These are phyloP conservation scores for Acanthamoeba rhysodes DNA, from an alignment of 208 protist species.

Conservation along the genomic window DNA sequence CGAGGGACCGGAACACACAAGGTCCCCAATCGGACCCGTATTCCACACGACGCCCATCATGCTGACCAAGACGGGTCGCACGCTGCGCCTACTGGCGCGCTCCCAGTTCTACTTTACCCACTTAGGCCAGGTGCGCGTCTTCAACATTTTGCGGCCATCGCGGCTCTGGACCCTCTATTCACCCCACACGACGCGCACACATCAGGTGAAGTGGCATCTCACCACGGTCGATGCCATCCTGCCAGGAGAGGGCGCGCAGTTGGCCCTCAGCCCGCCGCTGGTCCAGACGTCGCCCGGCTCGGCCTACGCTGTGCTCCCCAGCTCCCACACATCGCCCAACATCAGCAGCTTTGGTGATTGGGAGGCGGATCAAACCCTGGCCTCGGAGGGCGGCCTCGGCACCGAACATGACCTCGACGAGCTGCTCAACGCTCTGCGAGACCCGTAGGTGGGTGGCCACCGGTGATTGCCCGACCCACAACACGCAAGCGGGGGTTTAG, in stretches of 20 bases:
- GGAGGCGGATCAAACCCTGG: background rate
- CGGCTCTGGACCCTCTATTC: background rate
- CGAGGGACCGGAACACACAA: background rate
- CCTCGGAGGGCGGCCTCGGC: too few species aligned
- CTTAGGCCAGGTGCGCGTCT: background rate
- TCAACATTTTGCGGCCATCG: background rate
- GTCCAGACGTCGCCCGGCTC: background rate
- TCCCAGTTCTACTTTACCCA: slow-evolving; percentile 4
- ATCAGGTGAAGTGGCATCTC: background rate
- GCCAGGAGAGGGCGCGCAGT: background rate
- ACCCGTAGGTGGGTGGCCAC: too few species aligned
- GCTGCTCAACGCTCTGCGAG: background rate
- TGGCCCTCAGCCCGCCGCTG: background rate
- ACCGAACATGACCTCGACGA: background rate
- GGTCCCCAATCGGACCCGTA: background rate
- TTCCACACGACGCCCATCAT: background rate
- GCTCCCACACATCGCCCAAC: too few species aligned
- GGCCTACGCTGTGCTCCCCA: too few species aligned
- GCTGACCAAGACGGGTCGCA: background rate
- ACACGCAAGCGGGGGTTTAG: too few species aligned
- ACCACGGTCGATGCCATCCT: background rate
- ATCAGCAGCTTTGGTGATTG: background rate
- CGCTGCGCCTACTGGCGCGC: background rate
- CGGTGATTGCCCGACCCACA: too few species aligned
- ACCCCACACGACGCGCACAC: background rate